These are phyloP conservation scores for Alopecurus myosuroides DNA, from an alignment of 176 grass and related monocot genomes.

Conservation along the genomic window DNA sequence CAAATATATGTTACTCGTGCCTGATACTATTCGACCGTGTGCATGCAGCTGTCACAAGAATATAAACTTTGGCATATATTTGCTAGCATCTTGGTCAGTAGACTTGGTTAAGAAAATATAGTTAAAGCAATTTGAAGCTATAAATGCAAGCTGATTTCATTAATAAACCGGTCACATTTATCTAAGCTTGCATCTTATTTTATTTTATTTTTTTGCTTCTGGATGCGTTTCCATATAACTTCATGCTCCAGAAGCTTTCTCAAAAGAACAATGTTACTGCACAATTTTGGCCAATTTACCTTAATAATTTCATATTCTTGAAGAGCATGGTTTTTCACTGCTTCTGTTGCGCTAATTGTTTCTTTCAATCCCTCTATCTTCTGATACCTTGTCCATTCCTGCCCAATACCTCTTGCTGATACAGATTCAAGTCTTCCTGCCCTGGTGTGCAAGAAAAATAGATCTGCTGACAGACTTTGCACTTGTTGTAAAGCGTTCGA, in stretches of 20 bases:
- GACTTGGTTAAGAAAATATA: neutral
- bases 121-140: neutral
- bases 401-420: slow-evolving; percentile 51
- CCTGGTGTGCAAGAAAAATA: slow-evolving; percentile 55
- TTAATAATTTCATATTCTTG: slow-evolving; percentile 86
- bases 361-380: slow-evolving; percentile 82
- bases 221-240: neutral
- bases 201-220: neutral
- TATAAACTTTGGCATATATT: neutral
- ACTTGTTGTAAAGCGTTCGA: slow-evolving; percentile 68
- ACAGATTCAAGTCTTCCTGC: slow-evolving; percentile 60
- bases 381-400: slow-evolving; percentile 51
- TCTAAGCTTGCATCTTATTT: neutral
- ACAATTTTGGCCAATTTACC: slow-evolving; percentile 40
- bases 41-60: neutral
- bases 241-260: neutral
- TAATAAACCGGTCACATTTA: neutral
- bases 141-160: neutral
- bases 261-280: neutral
- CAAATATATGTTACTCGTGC: neutral
- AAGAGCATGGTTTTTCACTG: slow-evolving; percentile 64
- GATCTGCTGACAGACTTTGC: slow-evolving; percentile 65
- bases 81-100: neutral
- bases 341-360: slow-evolving; percentile 72
- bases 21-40: neutral